phyloP scores from a whole-genome alignment of 129 eudicot genomes.

The Helianthus tuberosus region DNA sequence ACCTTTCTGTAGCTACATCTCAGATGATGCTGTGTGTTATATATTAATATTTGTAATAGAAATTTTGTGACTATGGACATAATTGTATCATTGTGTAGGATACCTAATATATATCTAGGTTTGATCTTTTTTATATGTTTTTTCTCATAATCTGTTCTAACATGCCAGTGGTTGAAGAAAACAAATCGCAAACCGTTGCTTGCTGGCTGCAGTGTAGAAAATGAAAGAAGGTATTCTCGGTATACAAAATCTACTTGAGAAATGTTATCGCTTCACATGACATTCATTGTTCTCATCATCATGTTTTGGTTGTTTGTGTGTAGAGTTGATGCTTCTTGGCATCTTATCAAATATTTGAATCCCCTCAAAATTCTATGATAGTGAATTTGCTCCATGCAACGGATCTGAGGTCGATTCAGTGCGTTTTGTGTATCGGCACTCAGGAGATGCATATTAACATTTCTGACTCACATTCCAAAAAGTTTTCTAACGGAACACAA shows the following conservation, averaged over 20 bases:
- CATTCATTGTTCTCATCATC: background rate
- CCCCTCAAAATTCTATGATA: constrained; percentile 72
- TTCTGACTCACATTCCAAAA: no score
- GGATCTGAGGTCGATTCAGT: constrained; percentile 47
- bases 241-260: background rate
- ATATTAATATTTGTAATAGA: no score
- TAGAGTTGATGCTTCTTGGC: constrained; percentile 99
- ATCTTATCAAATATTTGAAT: constrained; percentile 91
- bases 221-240: constrained; percentile 85
- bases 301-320: constrained; percentile 20
- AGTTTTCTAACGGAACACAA: no score
- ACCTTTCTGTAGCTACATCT: no score
- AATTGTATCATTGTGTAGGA: no score
- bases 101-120: no score
- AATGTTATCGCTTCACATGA: background rate
- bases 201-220: constrained; percentile 76
- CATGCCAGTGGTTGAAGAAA: constrained; percentile 47
- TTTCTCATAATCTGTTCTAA: background rate
- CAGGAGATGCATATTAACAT: no score
- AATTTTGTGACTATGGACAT: no score
- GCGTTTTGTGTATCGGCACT: no score
- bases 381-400: constrained; percentile 83
- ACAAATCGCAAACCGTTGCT: constrained; percentile 83
- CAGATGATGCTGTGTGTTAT: no score
- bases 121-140: no score